Percentiles rank a stretch among this genome's conserved stretches.
Conservation (phyloP, 495 filamentous ascomycete genomes). For the Neurospora sp. region DNA sequence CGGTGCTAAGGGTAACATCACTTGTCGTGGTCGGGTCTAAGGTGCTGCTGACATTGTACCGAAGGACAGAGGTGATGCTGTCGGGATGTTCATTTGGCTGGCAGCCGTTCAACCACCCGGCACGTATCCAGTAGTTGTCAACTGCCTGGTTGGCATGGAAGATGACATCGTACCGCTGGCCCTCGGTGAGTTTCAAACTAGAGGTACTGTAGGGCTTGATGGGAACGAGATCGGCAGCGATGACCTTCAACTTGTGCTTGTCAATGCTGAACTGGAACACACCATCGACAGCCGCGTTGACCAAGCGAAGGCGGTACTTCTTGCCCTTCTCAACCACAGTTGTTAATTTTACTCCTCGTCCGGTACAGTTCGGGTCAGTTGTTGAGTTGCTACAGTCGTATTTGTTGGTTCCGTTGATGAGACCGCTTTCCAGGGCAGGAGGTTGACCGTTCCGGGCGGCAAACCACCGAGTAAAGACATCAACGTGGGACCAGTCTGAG, state of each 20-base stretch:
- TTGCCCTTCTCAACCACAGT: constrained; percentile 26
- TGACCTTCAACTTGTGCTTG: constrained; percentile 40
- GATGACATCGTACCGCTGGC: constrained; percentile 60
- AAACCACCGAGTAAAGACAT: constrained; percentile 20
- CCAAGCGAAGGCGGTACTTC: constrained; percentile 41
- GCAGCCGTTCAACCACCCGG: constrained; percentile 32
- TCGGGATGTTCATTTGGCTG: constrained; percentile 25
- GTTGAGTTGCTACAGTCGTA: constrained; percentile 19
- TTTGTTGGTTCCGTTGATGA: constrained; percentile 29
- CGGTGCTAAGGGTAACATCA: constrained; percentile 11
- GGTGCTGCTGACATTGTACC: constrained; percentile 34
- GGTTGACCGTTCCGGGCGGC: constrained; percentile 21
- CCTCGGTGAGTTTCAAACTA: constrained; percentile 46
- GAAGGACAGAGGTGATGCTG: constrained; percentile 47
- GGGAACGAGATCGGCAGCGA: constrained; percentile 40
- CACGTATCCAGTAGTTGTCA: constrained; percentile 48
- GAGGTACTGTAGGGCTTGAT: constrained; percentile 39
- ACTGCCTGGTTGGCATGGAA: constrained; percentile 43
- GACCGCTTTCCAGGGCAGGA: constrained; percentile 21
- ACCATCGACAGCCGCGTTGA: constrained; percentile 39
- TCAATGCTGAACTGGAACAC: constrained; percentile 35
- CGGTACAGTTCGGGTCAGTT: constrained; percentile 16
- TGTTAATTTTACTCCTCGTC: constrained; percentile 22
- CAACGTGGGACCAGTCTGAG: constrained; percentile 15
- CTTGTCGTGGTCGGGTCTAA: constrained; percentile 22